A percentile compares a stretch with the other conserved stretches of the same genome.
Conservation (phyloP, 306 rosid species). For the Acacia acuminata region DNA sequence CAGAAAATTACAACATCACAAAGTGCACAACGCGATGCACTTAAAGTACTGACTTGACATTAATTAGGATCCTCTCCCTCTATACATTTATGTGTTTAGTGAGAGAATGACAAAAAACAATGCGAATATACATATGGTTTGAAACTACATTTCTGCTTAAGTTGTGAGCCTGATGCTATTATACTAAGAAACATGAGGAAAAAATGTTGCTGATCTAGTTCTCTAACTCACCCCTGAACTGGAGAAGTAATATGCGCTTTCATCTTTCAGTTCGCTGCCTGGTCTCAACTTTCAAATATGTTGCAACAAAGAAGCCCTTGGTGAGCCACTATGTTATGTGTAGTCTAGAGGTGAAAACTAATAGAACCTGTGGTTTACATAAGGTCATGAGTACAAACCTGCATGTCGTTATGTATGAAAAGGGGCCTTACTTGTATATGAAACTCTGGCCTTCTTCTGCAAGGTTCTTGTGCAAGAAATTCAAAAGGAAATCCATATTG, state of each 20-base stretch:
- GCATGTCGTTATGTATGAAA: neutral
- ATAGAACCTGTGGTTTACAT: neutral
- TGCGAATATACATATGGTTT: neutral
- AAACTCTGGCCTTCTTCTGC: slow-evolving; percentile 18
- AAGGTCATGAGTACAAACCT: neutral
- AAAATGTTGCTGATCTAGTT: neutral
- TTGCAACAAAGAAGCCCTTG: slow-evolving; percentile 2
- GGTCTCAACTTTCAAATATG: neutral
- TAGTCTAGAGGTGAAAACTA: neutral
- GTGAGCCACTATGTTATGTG: neutral
- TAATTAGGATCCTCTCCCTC: neutral
- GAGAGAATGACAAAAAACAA: neutral
- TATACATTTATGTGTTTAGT: neutral
- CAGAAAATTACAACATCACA: slow-evolving; percentile 21
- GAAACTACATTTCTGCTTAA: slow-evolving; percentile 10
- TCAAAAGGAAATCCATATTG: slow-evolving; percentile 9
- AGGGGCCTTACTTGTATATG: neutral
- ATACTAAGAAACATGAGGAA: neutral
- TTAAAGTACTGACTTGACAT: neutral
- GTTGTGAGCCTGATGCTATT: slow-evolving; percentile 1
- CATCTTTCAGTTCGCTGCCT: neutral
- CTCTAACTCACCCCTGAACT: slow-evolving; percentile 3
- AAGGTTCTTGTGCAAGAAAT: neutral
- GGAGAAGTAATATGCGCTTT: slow-evolving; percentile 6
- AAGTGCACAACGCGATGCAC: neutral